phyloP scores from a whole-genome alignment of 176 grass and related monocot species.

The sorghum (Sorghum bicolor) region Sorghum_bicolor_NCBIv3 NC_012870.2:70047001-70047500 shows the following conservation, averaged over 20 bases:
- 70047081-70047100: conserved; percentile 32
- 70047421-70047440: conserved; percentile 40
- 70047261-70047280: conserved; percentile 57
- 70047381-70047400: conserved; percentile 60
- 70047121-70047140: background rate
- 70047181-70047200: conserved; percentile 19
- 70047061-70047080: conserved; percentile 42
- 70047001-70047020: conserved; percentile 45
- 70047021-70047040: conserved; percentile 54
- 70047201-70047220: conserved; percentile 41
- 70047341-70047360: conserved; percentile 43
- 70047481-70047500: conserved; percentile 43
- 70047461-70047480: conserved; percentile 49
- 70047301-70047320: conserved; percentile 65
- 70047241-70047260: conserved; percentile 68
- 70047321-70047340: conserved; percentile 68
- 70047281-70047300: conserved; percentile 54
- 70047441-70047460: conserved; percentile 41
- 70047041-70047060: conserved; percentile 36
- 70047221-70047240: conserved; percentile 59
- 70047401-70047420: conserved; percentile 74
- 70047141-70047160: conserved; percentile 61
- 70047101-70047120: background rate
- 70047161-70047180: conserved; percentile 66
- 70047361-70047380: conserved; percentile 42